Evolutionary conservation across 2,329 filamentous ascomycete genomes (phyloP).

Genomic region (Aspergillus brunneoviolaceus): DNA sequence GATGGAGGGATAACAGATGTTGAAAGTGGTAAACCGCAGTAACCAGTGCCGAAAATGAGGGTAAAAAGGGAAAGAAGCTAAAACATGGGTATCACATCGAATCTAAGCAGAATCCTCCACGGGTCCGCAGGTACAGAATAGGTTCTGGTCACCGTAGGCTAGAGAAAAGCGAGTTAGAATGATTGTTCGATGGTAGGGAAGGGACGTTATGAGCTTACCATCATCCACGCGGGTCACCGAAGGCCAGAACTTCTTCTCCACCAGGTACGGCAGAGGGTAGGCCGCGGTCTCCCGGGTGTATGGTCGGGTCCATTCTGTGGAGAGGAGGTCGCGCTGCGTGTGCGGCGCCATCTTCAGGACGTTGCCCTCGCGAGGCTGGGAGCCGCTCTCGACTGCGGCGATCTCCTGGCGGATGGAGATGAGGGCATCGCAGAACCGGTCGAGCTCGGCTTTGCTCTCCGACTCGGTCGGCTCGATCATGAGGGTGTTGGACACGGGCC

Average conservation of each 20-base stretch:
- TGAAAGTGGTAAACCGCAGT: not conserved
- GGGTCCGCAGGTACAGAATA: slow-evolving; percentile 92
- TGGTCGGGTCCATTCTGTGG: slow-evolving; percentile 74
- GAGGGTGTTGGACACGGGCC: slow-evolving; percentile 89
- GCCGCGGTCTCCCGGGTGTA: slow-evolving; percentile 82
- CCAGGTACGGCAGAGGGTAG: slow-evolving; percentile 77
- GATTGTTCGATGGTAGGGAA: not conserved
- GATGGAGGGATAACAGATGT: not conserved
- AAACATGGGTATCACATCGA: slow-evolving; percentile 37
- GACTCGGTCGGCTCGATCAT: slow-evolving; percentile 98
- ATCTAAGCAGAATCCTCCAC: slow-evolving; percentile 60
- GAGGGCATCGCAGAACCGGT: slow-evolving; percentile 87
- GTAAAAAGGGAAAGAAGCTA: slow-evolving; percentile 13
- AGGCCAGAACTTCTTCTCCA: slow-evolving; percentile 98
- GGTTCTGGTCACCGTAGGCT: slow-evolving; percentile 88
- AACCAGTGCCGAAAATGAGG: not conserved
- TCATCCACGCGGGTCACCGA: slow-evolving; percentile 83
- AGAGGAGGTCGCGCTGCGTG: slow-evolving; percentile 75
- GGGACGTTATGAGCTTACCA: slow-evolving; percentile 58
- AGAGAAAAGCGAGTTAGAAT: slow-evolving; percentile 26
- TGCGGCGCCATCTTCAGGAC: slow-evolving; percentile 89
- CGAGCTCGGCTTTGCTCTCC: slow-evolving; percentile 87
- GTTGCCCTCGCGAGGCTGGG: slow-evolving; percentile 71
- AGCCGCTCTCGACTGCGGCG: slow-evolving; percentile 74
- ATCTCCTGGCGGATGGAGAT: slow-evolving; percentile 87